Evolutionary conservation across 495 filamentous ascomycete genomes (phyloP), one percentile per base, ranked within the genome.

Genomic region (Aspergillus saccharolyticus): DNA sequence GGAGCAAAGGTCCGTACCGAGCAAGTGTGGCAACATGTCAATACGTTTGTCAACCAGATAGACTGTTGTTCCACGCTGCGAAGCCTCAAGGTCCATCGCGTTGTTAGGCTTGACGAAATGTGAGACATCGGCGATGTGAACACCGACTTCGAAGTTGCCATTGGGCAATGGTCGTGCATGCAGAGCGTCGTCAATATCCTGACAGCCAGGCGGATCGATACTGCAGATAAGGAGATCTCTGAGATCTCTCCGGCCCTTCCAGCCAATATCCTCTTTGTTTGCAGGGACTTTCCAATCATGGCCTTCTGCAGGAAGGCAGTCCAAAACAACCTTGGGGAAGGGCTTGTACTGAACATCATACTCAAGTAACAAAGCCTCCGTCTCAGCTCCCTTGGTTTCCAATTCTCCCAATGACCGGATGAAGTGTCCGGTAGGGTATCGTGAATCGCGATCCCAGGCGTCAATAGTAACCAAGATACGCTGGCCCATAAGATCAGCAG

Each of bases 41-140:
- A 98, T 97, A 61, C 94, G 91, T 76, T 97, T 98, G 73, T 98
- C 94, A 1, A 98, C 95, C 21, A 98, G 79, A 64, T 98, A 98
- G 25, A 98, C 94, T 0, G 95, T 97, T 3, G 94, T 97, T 58
- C 93, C 94, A 66, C 94, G 86, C 57, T 91, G 82, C 66, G 89
- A 91, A 2, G 94, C 94, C 74, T 98, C 94, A 20, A 82, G 80
- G 68, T 98, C 95, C 95, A 98, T 98, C 43, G 94, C 85, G 68
- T 94, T 97, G 68, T 90, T 90, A 24, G 95, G 92, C 73, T 92
- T 95, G 68, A 98, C 95, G 62, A 97, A 97, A 68, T 98, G 90
- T 16, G 95, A 96, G 18, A 98, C 94, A 66, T 98, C 94, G 44
- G 94, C 94, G 68, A 98, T 98, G 67, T 98, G 95, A n/a, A 98